These are phyloP conservation scores for Sextonia rubra DNA, from an alignment of 164 flowering plant species.

Conservation along the genomic window DNA sequence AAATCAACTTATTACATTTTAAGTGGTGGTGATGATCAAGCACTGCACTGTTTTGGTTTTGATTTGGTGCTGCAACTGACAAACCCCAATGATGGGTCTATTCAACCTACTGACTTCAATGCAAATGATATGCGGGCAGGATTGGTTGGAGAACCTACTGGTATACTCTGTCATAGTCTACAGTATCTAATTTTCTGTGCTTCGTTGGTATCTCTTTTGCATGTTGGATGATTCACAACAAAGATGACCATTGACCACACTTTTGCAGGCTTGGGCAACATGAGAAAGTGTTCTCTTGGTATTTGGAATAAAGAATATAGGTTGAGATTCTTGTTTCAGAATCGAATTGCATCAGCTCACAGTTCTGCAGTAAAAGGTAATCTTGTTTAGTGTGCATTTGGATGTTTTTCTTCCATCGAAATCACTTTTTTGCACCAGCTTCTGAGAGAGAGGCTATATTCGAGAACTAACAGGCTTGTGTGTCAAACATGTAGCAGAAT, in stretches of 20 bases:
- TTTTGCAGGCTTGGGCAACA: conserved; percentile 4
- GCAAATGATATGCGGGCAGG: conserved; percentile 2
- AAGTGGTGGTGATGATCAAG: conserved; percentile 99
- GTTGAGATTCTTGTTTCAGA: conserved; percentile 37
- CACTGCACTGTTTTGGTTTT: conserved; percentile 52
- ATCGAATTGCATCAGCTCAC: conserved; percentile 67
- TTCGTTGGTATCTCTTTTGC: neutral
- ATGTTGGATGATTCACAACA: neutral
- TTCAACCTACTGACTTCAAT: conserved; percentile 6
- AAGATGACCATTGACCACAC: neutral
- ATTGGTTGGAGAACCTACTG: neutral
- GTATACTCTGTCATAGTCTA: neutral
- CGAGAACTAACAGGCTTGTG: no score
- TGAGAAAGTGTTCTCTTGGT: conserved; percentile 5
- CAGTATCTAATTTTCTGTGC: neutral
- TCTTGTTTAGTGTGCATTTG: neutral
- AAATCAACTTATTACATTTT: conserved; percentile 37
- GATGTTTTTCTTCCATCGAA: neutral
- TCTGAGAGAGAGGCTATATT: no score
- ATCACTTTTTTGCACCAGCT: no score
- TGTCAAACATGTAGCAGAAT: no score
- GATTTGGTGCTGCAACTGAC: conserved; percentile 24
- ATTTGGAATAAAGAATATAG: conserved; percentile 16
- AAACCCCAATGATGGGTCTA: conserved; percentile 7
- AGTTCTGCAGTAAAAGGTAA: conserved; percentile 93